phyloP scores from a whole-genome alignment of 768 basidiomycete genomes.

The Lactifluus pinguis region DNA sequence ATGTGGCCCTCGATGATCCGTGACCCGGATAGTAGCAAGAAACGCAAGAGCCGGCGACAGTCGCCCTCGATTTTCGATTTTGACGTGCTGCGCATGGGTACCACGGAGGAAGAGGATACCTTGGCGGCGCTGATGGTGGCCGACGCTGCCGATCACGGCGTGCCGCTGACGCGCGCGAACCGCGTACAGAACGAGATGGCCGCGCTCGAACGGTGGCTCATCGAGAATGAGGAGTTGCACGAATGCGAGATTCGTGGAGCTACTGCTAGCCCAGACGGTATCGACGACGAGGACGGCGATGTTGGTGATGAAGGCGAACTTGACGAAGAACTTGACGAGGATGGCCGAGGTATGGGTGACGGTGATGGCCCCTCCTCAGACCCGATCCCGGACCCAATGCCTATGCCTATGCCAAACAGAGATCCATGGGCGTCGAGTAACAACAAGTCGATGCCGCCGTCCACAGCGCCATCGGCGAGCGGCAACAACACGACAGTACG shows the following conservation, averaged over 20 bases:
- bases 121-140: conserved; percentile 26
- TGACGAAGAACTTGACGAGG: not conserved
- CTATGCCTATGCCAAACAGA: not conserved
- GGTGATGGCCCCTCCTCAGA: conserved; percentile 9
- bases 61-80: conserved; percentile 24
- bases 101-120: conserved; percentile 26
- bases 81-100: conserved; percentile 8
- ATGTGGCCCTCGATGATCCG: conserved; percentile 81
- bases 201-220: conserved; percentile 54
- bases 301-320: not conserved
- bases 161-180: conserved; percentile 7
- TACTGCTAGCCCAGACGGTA: not conserved
- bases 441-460: not conserved
- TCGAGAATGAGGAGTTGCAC: conserved; percentile 36
- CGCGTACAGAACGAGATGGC: conserved; percentile 44
- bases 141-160: conserved; percentile 21
- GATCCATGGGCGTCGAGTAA: conserved; percentile 18
- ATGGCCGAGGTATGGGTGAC: too few species aligned
- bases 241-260: conserved; percentile 17
- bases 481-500: not conserved
- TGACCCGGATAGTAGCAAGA: conserved; percentile 22
- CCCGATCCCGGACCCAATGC: not conserved
- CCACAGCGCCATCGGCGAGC: not conserved
- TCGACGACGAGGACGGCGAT: not conserved
- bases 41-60: conserved; percentile 22